phyloP scores from a whole-genome alignment of 768 basidiomycete genomes.

The Mycena latifolia region DNA sequence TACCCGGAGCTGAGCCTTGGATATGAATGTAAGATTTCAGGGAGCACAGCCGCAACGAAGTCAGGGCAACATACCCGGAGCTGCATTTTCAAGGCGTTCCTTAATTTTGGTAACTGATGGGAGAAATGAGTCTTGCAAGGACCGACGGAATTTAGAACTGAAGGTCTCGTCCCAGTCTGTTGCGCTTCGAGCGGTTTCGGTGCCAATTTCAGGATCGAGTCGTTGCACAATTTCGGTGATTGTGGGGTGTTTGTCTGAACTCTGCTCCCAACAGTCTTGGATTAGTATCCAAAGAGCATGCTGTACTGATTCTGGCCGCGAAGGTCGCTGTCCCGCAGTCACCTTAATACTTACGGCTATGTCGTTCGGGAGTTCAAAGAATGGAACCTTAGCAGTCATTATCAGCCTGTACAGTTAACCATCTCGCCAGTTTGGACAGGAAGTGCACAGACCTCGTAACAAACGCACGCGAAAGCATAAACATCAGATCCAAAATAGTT shows the following conservation, averaged over 20 bases:
- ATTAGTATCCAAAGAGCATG: slow-evolving; percentile 29
- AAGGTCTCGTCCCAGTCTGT: slow-evolving; percentile 28
- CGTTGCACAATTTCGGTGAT: slow-evolving; percentile 19
- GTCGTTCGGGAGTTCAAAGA: slow-evolving; percentile 10
- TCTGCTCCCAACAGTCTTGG: slow-evolving; percentile 22
- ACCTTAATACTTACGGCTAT: slow-evolving; percentile 13
- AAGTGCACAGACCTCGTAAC: slow-evolving; percentile 26
- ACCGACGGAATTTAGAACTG: slow-evolving; percentile 22
- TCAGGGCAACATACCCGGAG: background rate
- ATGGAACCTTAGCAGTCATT: slow-evolving; percentile 20
- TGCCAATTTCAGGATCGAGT: slow-evolving; percentile 16
- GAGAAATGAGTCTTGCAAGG: slow-evolving; percentile 23
- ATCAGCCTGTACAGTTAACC: slow-evolving; percentile 15
- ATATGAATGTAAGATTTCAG: background rate
- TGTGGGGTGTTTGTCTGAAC: slow-evolving; percentile 11
- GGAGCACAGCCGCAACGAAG: background rate
- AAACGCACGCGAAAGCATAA: slow-evolving; percentile 29
- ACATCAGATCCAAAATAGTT: slow-evolving; percentile 26
- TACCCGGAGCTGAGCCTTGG: too few species aligned
- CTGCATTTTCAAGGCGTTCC: background rate
- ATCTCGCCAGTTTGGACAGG: background rate
- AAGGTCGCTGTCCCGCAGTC: slow-evolving; percentile 6
- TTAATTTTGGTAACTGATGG: slow-evolving; percentile 22
- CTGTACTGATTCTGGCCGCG: slow-evolving; percentile 7
- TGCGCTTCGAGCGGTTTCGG: background rate